A percentile compares a stretch with the other conserved stretches of the same genome.
Conservation (phyloP, 352 stramenopile species). For the Poterioochromonas sp. region DNA sequence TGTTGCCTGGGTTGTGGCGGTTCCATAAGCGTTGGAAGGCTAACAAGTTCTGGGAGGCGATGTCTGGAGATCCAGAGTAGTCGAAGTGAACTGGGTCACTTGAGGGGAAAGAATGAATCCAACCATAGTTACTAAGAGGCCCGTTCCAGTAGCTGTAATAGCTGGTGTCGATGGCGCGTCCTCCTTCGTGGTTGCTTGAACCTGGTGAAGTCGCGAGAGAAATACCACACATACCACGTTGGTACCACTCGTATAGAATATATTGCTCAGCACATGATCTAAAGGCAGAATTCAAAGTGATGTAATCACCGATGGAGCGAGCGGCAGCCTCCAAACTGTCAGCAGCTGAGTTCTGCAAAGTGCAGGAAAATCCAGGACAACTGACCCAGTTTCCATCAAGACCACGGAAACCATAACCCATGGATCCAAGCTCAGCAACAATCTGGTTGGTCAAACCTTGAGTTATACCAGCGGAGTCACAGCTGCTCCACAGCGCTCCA, state of each 20-base stretch:
- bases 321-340: neutral
- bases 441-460: slow-evolving; percentile 1
- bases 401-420: neutral
- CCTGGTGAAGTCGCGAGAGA: neutral
- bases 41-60: neutral
- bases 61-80: neutral
- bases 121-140: neutral
- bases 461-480: neutral
- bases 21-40: slow-evolving; percentile 8
- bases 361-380: slow-evolving; percentile 1
- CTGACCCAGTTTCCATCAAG: neutral
- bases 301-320: neutral
- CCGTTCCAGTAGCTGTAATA: slow-evolving; percentile 9
- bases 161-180: neutral
- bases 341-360: neutral
- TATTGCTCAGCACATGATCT: slow-evolving; percentile 10
- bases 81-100: slow-evolving; percentile 19
- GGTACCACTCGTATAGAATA: neutral
- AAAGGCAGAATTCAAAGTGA: slow-evolving; percentile 21
- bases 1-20: neutral
- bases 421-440: slow-evolving; percentile 1
- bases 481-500: neutral
- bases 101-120: slow-evolving; percentile 13
- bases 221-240: neutral
- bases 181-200: slow-evolving; percentile 2